Base-by-base conservation (phyloP, 352 stramenopile genomes). In the Phytopythium oedochilum region DNA sequence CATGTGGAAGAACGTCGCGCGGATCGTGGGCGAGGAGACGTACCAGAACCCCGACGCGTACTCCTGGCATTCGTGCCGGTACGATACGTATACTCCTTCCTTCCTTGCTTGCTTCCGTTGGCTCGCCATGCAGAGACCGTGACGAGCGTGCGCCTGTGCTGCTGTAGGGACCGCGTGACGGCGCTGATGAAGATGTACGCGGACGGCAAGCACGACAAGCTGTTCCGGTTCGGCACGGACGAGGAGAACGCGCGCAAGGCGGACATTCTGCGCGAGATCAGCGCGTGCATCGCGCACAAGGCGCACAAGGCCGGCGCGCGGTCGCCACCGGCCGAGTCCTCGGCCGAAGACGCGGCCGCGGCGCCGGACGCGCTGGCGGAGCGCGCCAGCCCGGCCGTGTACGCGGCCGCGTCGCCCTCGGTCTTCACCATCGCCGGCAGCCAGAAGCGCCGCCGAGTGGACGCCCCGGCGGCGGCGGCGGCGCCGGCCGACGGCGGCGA, bases 51-150 rank as follows among this genome's bases (percentile, higher is more conserved):
- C 71, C 2, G 61, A 67, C 17, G 76, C 78, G n/a, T 91, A 79
- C 62, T 88, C 78, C 28, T 94, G 83, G 81, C 81, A 94, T 61
- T 91, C 83, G 20, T 94, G 83, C 55, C 73, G 81, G 81, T 94
- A 48, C 31, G 78, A 67, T 10, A 11, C 29, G 5, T 10, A 11
- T 10, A 5, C 29, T 34, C 29, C 29, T 10, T 34, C 29, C 10
- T 10, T 34, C 29, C 10, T 10, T 34, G n/a, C 29, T 34, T 10
- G 5, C 29, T 34, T 34, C 10, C 29, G 10, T 10, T 34, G 5
- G 5, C 29, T 34, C 29, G 29, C 29, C 29, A 10, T 22, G 31
- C 20, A 28, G 5, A 22, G 18, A 25, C 7, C 32, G 17, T 62
- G 35, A 56, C 61, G 38, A n/a, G 69, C 38, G 42, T 50, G 32